Base-by-base conservation (phyloP, 2,329 filamentous ascomycete genomes). In the Cadophora luteo-olivacea region DNA sequence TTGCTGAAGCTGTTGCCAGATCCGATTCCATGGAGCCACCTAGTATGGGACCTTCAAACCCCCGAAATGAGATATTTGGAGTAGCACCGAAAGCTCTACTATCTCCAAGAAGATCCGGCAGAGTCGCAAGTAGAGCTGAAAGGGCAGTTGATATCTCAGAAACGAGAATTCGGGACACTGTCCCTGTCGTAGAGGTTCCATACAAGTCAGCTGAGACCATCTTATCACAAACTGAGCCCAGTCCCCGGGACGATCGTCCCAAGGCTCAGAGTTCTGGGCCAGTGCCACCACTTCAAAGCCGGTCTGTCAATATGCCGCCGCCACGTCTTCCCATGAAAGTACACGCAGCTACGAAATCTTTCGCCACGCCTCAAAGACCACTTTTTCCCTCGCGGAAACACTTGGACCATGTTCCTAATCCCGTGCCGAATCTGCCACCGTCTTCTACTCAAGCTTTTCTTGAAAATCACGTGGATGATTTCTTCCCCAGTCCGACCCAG, bases 401-500 rank as follows among this genome's bases (percentile, higher is more conserved):
- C 4, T 14, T n/a, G 14, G 49, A 29, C 9, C 8, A 38, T 14
- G 1, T 7, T 24, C 32, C 61, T 2, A 33, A 49, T 36, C n/a
- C 51, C 16, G 1, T 32, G 12, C 3, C 32, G 16, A 64, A 41
- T 48, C 14, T 72, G 1, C 77, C 72, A 22, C 80, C 80, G 7
- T 76, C 78, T 33, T 85, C 84, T 70, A 88, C 86, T 0, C 86
- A 87, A 69, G 79, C 82, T 9, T 86, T 88, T n/a, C 77, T 87
- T 9, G 77, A 81, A 36, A 73, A 75, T 51, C 80, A 86, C 68
- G 73, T 85, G 8, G 85, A 87, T 49, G 85, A 87, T 65, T 82
- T 87, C 69, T 85, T 87, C 55, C 85, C 85, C 0, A 84, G 82
- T n/a, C 81, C 84, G 0, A 87, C 85, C 0, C 87, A 89, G 72